Evolutionary conservation across 768 basidiomycete species (phyloP).

Genomic region (Suillus lakei): DNA sequence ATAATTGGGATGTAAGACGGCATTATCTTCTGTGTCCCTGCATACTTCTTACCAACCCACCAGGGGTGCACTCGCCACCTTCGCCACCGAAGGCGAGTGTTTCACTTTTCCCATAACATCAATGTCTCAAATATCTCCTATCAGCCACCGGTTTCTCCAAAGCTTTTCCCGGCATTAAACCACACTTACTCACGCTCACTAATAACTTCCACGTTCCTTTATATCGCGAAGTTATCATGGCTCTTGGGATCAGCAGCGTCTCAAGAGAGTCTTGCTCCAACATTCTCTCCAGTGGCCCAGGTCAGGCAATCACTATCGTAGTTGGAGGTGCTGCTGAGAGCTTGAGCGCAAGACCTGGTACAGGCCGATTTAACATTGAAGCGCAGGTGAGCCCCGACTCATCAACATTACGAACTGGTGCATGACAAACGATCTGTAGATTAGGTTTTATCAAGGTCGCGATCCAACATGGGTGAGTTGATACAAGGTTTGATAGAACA

Average conservation of each 20-base stretch:
- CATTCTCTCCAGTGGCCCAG: constrained; percentile 68
- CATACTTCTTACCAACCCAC: not conserved
- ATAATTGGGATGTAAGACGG: constrained; percentile 93
- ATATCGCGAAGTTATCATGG: constrained; percentile 89
- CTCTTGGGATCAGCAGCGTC: constrained; percentile 90
- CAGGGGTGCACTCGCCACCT: constrained; percentile 95
- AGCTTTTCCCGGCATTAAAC: constrained; percentile 88
- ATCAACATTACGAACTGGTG: not conserved
- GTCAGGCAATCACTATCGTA: constrained; percentile 87
- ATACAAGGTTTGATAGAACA: not conserved
- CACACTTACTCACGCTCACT: constrained; percentile 89
- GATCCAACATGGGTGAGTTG: constrained; percentile 79
- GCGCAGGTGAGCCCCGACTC: constrained; percentile 54
- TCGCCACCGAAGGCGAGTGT: constrained; percentile 83
- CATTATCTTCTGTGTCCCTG: not conserved
- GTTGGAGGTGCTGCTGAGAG: constrained; percentile 97
- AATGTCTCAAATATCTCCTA: constrained; percentile 10
- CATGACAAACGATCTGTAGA: constrained; percentile 38
- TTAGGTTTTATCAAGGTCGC: constrained; percentile 96
- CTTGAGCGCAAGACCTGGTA: constrained; percentile 94
- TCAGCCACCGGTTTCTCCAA: constrained; percentile 88
- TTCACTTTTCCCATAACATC: constrained; percentile 1
- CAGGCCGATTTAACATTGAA: constrained; percentile 86
- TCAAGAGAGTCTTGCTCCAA: constrained; percentile 90
- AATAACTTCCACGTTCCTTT: constrained; percentile 93